phyloP scores from a whole-genome alignment of 129 eudicot species.

The Heracleum sosnowskyi region DNA sequence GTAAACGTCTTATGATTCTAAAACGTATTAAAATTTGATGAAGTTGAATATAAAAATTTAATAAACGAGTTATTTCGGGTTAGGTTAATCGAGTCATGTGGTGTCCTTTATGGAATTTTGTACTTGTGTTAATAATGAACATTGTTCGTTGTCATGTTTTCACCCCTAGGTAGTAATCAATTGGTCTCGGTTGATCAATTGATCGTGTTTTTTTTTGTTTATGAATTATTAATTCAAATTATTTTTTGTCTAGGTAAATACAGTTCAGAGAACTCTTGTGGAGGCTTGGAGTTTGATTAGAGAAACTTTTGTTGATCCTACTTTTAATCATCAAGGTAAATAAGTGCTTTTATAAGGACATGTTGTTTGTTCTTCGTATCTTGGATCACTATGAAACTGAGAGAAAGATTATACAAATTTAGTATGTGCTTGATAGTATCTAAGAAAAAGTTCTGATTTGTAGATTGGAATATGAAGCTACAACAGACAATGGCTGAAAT shows the following conservation, averaged over 20 bases:
- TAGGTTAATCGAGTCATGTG: too few species aligned
- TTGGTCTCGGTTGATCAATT: neutral
- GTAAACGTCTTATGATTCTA: too few species aligned
- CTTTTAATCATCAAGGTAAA: constrained; percentile 86
- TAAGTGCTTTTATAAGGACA: neutral
- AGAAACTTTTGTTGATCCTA: constrained; percentile 88
- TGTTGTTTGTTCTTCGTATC: too few species aligned
- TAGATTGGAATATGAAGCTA: constrained; percentile 88
- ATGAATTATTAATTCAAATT: neutral
- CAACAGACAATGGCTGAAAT: constrained; percentile 99
- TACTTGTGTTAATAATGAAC: too few species aligned
- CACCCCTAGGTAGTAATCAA: too few species aligned
- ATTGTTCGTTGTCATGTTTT: too few species aligned
- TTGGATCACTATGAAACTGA: neutral
- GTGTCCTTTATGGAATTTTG: too few species aligned
- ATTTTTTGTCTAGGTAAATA: constrained; percentile 51
- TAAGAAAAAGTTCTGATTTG: too few species aligned
- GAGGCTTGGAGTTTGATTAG: constrained; percentile 98
- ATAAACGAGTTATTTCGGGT: too few species aligned
- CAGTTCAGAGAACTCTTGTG: constrained; percentile 92
- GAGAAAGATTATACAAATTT: neutral
- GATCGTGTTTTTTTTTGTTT: too few species aligned
- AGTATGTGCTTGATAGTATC: neutral
- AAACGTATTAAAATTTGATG: too few species aligned
- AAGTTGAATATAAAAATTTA: too few species aligned